Evolutionary conservation across 2,329 filamentous ascomycete species (phyloP).

Genomic region (Xylariomycetidae sp.): DNA sequence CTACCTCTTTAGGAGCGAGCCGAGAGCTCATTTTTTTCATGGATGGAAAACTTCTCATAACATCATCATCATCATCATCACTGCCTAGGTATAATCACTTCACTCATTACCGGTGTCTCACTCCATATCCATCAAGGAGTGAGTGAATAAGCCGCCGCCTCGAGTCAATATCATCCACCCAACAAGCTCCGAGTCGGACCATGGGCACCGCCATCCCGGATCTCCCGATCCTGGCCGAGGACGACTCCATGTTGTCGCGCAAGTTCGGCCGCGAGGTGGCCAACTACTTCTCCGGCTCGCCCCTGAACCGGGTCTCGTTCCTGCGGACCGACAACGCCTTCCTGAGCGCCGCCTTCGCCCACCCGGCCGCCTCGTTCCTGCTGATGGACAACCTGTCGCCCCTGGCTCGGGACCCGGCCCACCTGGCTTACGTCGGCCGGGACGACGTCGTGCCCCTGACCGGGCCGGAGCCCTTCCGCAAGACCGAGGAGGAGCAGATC

Average conservation of each 20-base stretch:
- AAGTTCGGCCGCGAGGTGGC: slow-evolving; percentile 76
- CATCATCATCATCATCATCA: no score
- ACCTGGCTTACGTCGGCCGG: slow-evolving; percentile 65
- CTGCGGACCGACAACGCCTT: slow-evolving; percentile 68
- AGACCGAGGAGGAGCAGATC: slow-evolving; percentile 68
- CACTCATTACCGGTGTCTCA: no score
- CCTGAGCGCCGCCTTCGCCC: slow-evolving; percentile 60
- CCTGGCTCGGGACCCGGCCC: slow-evolving; percentile 54
- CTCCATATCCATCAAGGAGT: no score
- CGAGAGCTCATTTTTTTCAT: no score
- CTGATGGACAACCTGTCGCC: slow-evolving; percentile 76
- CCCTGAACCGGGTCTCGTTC: slow-evolving; percentile 76
- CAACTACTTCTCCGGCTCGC: slow-evolving; percentile 80
- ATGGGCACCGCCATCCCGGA: no score
- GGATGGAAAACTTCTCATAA: no score
- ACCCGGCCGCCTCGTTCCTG: slow-evolving; percentile 66
- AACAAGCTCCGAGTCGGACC: no score
- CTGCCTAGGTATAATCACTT: no score
- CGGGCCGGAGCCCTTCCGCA: slow-evolving; percentile 65
- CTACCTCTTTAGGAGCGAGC: no score
- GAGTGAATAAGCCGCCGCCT: no score
- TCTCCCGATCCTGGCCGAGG: slow-evolving; percentile 37
- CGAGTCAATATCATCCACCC: no score
- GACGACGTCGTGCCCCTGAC: slow-evolving; percentile 67
- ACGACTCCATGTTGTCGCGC: slow-evolving; percentile 64